Evolutionary conservation across 371 early-diverging fungal genomes (phyloP).

Genomic region (Mucor piriformis): DNA sequence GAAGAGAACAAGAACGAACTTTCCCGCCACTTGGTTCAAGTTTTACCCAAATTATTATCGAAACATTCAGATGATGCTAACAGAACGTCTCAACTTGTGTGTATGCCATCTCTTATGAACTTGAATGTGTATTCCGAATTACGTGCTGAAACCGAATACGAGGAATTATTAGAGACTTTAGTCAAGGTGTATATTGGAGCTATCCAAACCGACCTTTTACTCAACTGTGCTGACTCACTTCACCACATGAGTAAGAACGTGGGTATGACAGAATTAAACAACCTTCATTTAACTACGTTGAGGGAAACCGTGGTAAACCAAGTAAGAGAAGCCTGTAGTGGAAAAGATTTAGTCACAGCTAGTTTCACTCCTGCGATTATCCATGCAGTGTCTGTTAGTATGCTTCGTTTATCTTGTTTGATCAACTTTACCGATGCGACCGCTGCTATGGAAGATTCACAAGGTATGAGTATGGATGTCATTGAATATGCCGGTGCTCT

Average conservation of each 20-base stretch:
- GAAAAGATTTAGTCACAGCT: constrained; percentile 49
- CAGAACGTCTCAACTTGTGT: constrained; percentile 56
- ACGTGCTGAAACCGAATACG: constrained; percentile 65
- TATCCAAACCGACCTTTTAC: constrained; percentile 36
- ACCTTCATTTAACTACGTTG: constrained; percentile 39
- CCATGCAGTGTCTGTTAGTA: constrained; percentile 45
- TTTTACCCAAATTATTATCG: constrained; percentile 65
- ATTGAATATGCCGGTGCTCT: constrained; percentile 28
- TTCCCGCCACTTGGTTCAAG: constrained; percentile 57
- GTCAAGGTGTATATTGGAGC: constrained; percentile 59
- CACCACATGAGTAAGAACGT: constrained; percentile 46
- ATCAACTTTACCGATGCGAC: constrained; percentile 41
- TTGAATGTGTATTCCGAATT: constrained; percentile 67
- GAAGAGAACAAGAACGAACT: constrained; percentile 48
- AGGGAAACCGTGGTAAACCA: constrained; percentile 42
- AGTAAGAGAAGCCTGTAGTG: constrained; percentile 46
- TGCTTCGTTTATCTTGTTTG: constrained; percentile 44
- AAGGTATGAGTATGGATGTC: constrained; percentile 39
- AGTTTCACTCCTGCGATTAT: constrained; percentile 40
- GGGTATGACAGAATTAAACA: constrained; percentile 39
- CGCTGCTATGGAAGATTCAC: constrained; percentile 39
- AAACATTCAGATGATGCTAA: constrained; percentile 64
- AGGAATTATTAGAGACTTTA: constrained; percentile 63
- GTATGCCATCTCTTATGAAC: constrained; percentile 61
- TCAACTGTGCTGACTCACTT: constrained; percentile 43